Evolutionary conservation across 345 rosid genomes (phyloP).

Genomic region (Durio zibethinus): DNA sequence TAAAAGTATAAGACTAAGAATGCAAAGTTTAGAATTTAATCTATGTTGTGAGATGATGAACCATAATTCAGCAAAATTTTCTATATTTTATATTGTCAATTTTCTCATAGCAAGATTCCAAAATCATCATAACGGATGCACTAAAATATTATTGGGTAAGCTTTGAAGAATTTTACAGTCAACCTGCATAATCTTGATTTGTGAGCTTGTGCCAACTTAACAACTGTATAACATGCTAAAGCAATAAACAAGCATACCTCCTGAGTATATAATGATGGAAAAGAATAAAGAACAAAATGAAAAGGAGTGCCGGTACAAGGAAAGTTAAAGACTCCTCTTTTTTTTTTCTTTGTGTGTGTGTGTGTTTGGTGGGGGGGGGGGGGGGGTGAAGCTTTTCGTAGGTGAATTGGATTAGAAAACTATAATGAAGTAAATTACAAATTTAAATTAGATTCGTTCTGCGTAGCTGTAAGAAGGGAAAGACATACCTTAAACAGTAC

Average conservation of each 20-base stretch:
- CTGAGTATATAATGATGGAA: conserved; percentile 16
- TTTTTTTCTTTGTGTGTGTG: no score
- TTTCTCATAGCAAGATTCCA: conserved; percentile 14
- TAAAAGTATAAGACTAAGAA: neutral
- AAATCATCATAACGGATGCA: conserved; percentile 17
- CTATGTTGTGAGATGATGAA: neutral
- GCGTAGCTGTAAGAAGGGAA: neutral
- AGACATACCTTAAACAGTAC: neutral
- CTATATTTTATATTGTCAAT: neutral
- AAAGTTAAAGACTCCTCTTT: conserved; percentile 23
- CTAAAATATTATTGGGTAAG: conserved; percentile 6
- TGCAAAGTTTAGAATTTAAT: neutral
- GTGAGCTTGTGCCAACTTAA: neutral
- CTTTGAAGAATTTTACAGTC: conserved; percentile 19
- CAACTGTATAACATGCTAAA: conserved; percentile 21
- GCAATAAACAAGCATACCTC: conserved; percentile 10
- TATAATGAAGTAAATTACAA: neutral
- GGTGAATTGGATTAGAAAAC: conserved; percentile 24
- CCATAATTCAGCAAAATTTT: conserved; percentile 5
- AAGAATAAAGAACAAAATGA: conserved; percentile 23
- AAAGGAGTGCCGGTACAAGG: conserved; percentile 16
- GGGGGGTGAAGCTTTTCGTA: conserved; percentile 17
- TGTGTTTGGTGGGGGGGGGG: neutral
- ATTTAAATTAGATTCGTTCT: neutral
- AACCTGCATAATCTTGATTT: conserved; percentile 3